These are phyloP conservation scores for Sabuloglossum arenarium DNA, from an alignment of 495 filamentous ascomycete genomes.

Conservation along the genomic window DNA sequence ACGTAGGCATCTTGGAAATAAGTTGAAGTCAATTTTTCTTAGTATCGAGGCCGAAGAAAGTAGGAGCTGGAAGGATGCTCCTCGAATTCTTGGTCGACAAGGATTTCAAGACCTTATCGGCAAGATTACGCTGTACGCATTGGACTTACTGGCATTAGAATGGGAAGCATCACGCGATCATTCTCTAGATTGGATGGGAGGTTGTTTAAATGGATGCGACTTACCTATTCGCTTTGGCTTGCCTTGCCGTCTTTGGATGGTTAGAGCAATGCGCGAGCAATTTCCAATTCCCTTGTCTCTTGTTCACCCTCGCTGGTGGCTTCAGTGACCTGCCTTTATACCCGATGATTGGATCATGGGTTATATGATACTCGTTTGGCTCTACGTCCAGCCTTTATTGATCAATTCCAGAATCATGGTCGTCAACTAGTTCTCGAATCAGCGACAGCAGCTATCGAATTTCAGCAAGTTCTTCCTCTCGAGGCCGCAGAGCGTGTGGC, in stretches of 20 bases:
- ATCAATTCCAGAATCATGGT: neutral
- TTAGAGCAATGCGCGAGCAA: neutral
- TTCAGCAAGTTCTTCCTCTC: neutral
- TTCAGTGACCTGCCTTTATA: neutral
- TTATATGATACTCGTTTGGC: neutral
- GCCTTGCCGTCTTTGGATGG: neutral
- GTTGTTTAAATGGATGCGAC: neutral
- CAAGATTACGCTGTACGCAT: too few species aligned
- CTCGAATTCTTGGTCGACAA: too few species aligned
- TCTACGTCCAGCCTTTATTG: neutral
- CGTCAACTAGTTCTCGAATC: neutral
- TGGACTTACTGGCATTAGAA: too few species aligned
- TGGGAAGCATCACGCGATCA: too few species aligned
- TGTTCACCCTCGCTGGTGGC: neutral
- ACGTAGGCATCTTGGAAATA: too few species aligned
- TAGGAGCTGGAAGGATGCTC: too few species aligned
- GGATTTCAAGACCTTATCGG: too few species aligned
- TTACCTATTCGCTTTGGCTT: neutral
- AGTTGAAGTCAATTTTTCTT: too few species aligned
- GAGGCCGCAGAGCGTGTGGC: too few species aligned
- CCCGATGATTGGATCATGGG: neutral
- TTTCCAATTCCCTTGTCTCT: neutral
- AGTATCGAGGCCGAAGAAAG: too few species aligned
- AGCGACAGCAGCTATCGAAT: neutral
- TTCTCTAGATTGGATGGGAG: too few species aligned